Conservation (phyloP, 176 grass and related monocot species). For the Hordeum vulgare region MorexV3_pseudomolecules_assembly NC_058522.1:7574389-7574888, state of each 20-base stretch:
- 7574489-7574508: not conserved
- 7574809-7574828: conserved; percentile 1
- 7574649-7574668: not conserved
- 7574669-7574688: not conserved
- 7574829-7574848: not conserved
- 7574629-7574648: not conserved
- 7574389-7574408: too few relatives aligned
- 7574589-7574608: not conserved
- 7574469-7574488: not conserved
- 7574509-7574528: conserved; percentile 17
- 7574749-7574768: conserved; percentile 2
- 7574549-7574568: not conserved
- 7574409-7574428: too few relatives aligned
- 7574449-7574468: not conserved
- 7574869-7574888: not conserved
- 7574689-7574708: not conserved
- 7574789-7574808: conserved; percentile 4
- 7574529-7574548: not conserved
- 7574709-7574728: not conserved
- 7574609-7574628: too few relatives aligned
- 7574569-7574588: not conserved
- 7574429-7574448: not conserved
- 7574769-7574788: not conserved
- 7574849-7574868: not conserved
- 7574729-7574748: not conserved